Percentiles rank a stretch among this genome's conserved stretches.
These are phyloP conservation scores for Coprinellus micaceus DNA, from an alignment of 768 basidiomycete species.

Conservation along the genomic window DNA sequence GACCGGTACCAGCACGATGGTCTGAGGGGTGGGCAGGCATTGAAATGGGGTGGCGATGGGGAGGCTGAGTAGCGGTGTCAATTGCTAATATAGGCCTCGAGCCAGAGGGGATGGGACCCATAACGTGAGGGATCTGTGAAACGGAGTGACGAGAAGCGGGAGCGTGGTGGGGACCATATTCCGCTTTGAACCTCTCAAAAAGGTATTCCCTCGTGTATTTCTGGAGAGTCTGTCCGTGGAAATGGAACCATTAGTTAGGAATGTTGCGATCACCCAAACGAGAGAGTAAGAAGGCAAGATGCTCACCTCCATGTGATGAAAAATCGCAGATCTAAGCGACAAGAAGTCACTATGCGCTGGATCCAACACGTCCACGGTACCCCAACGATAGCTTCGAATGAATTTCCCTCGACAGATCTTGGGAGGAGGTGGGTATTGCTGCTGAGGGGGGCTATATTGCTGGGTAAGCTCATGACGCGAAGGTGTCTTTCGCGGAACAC, in stretches of 20 bases:
- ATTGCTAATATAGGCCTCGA: conserved; percentile 32
- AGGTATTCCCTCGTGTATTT: conserved; percentile 83
- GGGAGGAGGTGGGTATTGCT: conserved; percentile 34
- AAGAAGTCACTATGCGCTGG: conserved; percentile 78
- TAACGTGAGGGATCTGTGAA: conserved; percentile 49
- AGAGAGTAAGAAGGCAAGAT: conserved; percentile 13
- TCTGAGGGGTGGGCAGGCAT: conserved; percentile 10
- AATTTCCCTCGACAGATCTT: conserved; percentile 62
- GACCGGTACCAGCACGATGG: conserved; percentile 34
- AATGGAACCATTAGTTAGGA: conserved; percentile 12
- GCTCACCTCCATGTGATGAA: conserved; percentile 85
- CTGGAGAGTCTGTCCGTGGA: conserved; percentile 62
- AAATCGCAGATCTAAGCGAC: conserved; percentile 70
- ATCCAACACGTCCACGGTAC: conserved; percentile 76
- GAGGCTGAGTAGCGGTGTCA: conserved; percentile 26
- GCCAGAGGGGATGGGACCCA: conserved; percentile 37
- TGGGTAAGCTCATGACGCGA: conserved; percentile 71
- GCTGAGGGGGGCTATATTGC: conserved; percentile 64
- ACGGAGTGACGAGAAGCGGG: conserved; percentile 39
- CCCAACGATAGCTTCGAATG: conserved; percentile 78
- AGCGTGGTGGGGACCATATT: conserved; percentile 42
- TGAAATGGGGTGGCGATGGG: conserved; percentile 22
- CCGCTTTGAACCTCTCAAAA: conserved; percentile 69
- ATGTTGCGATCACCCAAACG: conserved; percentile 11
- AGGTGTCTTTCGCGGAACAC: conserved; percentile 52